Evolutionary conservation across 176 grass and related monocot species (phyloP), one percentile per base, ranked within the genome.

Genomic region (Oryza officinalis): DNA sequence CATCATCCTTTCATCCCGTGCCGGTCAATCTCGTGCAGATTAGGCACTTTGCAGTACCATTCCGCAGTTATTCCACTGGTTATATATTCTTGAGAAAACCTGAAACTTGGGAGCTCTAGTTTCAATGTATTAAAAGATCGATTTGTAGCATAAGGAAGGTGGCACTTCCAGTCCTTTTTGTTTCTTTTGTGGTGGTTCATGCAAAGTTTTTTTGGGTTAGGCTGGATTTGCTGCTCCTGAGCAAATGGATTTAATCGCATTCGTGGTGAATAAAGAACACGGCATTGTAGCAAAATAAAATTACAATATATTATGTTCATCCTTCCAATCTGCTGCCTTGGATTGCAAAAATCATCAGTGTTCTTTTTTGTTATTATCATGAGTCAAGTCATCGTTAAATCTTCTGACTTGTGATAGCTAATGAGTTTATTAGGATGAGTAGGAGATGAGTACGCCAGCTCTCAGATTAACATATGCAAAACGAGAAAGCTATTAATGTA

Each of bases 1-100:
- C 65, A 94, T 94, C 82, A 94, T 94, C 69, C 89, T 94, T 4
- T 94, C 92, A 1, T 94, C 92, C 77, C 92, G 92, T 14, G 92
- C 92, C 0, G 92, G 92, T 20, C 92, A 94, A 80, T 94, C 92
- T 60, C 89, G 89, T 6, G 92, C 92, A 2, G 92, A 94, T 47
- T 94, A 92, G 60, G 64, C 41, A 14, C 22, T 12, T 79, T 1
- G 10, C 37, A 45, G 37, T 60, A 67, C 47, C 79, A 30, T 18
- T 73, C n/a, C 46, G 22, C 35, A 17, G 61, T 80, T 70, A 69
- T 40, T 12, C 14, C 37, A 47, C 40, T 65, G 38, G 45, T 83
- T 71, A 90, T 79, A 90, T 79, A 80, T 80, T 79, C 82, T 64
- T 80, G 76, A 52, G 75, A 80, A 76, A 67, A 77, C 32, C 52